A percentile compares a stretch with the other conserved stretches of the same genome.
Evolutionary conservation across 2,329 filamentous ascomycete genomes (phyloP).

Genomic region (Cercospora sp.): DNA sequence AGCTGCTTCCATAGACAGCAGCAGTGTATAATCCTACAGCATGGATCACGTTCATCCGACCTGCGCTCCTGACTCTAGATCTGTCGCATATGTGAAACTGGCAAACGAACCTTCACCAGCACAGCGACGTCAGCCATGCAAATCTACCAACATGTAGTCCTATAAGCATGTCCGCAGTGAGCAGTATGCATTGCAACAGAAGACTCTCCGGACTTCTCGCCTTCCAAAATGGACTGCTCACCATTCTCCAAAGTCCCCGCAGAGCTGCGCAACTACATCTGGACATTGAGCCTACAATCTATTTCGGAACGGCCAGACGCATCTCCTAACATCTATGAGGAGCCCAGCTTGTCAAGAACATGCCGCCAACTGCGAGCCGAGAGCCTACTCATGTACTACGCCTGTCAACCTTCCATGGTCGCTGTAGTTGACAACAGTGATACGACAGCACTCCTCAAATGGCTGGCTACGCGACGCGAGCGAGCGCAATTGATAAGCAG

Average conservation of each 20-base stretch:
- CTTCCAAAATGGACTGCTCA: neutral
- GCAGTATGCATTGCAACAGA: neutral
- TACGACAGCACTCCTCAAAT: neutral
- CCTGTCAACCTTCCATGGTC: neutral
- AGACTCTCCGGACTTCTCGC: neutral
- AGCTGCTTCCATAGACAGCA: neutral
- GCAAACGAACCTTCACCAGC: neutral
- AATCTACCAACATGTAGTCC: neutral
- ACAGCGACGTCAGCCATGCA: neutral
- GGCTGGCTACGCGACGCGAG: neutral
- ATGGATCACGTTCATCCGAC: neutral
- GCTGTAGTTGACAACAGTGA: neutral
- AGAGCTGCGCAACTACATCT: conserved; percentile 4
- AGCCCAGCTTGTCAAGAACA: neutral
- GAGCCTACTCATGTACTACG: neutral
- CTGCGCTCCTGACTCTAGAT: neutral
- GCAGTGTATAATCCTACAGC: neutral
- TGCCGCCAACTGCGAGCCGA: conserved; percentile 1
- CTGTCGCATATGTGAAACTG: neutral
- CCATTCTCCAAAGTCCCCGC: neutral
- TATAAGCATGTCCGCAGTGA: neutral
- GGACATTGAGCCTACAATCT: neutral
- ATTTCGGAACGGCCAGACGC: too few species aligned
- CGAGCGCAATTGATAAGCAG: neutral
- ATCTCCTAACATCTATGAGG: neutral